These are phyloP conservation scores for Esteya vermicola DNA, from an alignment of 2,329 filamentous ascomycete species.

Conservation along the genomic window DNA sequence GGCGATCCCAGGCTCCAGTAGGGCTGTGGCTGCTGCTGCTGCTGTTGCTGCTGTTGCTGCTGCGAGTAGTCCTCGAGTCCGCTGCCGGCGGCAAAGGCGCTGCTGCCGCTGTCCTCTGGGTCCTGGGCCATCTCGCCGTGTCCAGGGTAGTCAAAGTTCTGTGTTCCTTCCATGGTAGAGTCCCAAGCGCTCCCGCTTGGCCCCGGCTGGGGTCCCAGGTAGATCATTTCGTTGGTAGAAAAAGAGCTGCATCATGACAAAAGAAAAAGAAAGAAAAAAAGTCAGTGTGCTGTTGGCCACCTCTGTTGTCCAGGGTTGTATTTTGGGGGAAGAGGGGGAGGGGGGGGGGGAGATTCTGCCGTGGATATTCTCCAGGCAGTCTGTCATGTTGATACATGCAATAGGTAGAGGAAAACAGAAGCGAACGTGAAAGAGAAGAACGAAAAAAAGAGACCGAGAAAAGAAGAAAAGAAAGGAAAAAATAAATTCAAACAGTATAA, in stretches of 20 bases:
- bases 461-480: constrained; percentile 5
- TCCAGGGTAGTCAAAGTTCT: constrained; percentile 42
- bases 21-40: no score
- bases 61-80: constrained; percentile 2
- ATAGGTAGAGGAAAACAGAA: not conserved
- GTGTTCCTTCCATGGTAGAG: constrained; percentile 41
- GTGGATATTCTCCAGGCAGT: constrained; percentile 1
- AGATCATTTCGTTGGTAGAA: constrained; percentile 37
- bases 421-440: not conserved
- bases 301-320: constrained; percentile 10
- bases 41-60: no score
- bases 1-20: constrained; percentile 31
- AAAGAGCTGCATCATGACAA: constrained; percentile 44
- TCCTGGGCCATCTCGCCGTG: constrained; percentile 34
- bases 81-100: no score
- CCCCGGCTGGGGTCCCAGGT: constrained; percentile 21
- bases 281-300: constrained; percentile 44
- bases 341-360: no score
- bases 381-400: not conserved
- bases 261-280: constrained; percentile 24
- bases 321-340: no score
- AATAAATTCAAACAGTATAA: constrained; percentile 6
- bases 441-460: not conserved
- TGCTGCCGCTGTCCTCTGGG: constrained; percentile 33
- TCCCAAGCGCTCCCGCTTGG: constrained; percentile 38